Percentiles rank a stretch among this genome's conserved stretches.
Evolutionary conservation across 129 eudicot species (phyloP).

Genomic region (Scalesia atractyloides): DNA sequence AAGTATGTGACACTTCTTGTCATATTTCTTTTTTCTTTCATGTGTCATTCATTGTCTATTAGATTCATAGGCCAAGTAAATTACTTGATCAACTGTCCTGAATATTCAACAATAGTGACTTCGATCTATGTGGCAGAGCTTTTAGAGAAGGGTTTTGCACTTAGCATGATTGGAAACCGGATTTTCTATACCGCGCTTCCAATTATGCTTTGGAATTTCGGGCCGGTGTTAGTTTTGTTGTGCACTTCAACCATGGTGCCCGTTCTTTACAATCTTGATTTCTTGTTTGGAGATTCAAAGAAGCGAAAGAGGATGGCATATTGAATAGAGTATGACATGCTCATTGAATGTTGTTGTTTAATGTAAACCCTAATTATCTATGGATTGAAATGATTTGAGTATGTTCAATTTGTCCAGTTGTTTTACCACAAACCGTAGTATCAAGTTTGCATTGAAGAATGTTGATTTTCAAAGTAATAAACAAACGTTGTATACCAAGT

Average conservation of each 20-base stretch:
- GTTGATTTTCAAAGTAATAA: no score
- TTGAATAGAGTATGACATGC: slow-evolving; percentile 9
- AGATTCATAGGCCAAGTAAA: slow-evolving; percentile 84
- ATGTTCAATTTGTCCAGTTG: background rate
- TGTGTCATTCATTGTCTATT: slow-evolving; percentile 73
- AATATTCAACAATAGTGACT: slow-evolving; percentile 36
- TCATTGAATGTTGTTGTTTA: background rate
- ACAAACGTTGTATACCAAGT: no score
- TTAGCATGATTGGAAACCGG: slow-evolving; percentile 72
- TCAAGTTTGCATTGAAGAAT: background rate
- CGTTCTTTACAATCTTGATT: slow-evolving; percentile 71
- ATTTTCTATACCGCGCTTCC: slow-evolving; percentile 67
- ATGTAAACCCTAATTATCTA: background rate
- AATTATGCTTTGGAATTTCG: slow-evolving; percentile 83
- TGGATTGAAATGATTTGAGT: background rate
- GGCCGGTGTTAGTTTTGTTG: slow-evolving; percentile 77
- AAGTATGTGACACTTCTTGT: slow-evolving; percentile 74
- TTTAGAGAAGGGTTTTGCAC: slow-evolving; percentile 61
- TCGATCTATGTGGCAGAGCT: slow-evolving; percentile 62
- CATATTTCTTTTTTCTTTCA: slow-evolving; percentile 75
- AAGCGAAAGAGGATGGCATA: slow-evolving; percentile 1
- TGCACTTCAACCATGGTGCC: slow-evolving; percentile 65
- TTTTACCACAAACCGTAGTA: background rate
- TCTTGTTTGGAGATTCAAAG: slow-evolving; percentile 39
- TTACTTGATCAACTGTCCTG: slow-evolving; percentile 69